phyloP scores from a whole-genome alignment of 139 green algal genomes.

The Chlamydomonas urium region DNA sequence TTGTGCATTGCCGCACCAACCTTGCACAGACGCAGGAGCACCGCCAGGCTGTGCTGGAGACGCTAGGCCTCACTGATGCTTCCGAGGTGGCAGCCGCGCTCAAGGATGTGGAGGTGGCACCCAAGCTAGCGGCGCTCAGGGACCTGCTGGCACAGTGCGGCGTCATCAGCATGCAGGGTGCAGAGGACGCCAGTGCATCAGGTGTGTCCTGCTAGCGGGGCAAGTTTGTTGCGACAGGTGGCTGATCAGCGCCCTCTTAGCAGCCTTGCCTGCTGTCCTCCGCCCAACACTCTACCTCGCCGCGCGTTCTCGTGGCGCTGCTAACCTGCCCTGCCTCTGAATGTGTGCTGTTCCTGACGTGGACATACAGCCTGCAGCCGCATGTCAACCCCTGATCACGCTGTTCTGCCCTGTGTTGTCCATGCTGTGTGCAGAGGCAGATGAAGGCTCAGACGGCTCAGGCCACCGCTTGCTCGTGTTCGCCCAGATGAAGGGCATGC shows the following conservation, averaged over 20 bases:
- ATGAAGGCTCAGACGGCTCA: neutral
- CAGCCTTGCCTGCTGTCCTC: too few species aligned
- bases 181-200: slow-evolving; percentile 15
- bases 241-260: too few species aligned
- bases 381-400: too few species aligned
- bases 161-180: slow-evolving; percentile 49
- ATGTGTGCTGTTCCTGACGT: too few species aligned
- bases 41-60: slow-evolving; percentile 8
- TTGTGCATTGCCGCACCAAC: too few species aligned
- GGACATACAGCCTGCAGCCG: too few species aligned
- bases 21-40: slow-evolving; percentile 7
- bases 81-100: slow-evolving; percentile 20
- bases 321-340: too few species aligned
- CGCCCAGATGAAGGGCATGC: slow-evolving; percentile 83
- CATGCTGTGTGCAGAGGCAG: neutral
- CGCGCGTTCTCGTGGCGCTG: too few species aligned
- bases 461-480: slow-evolving; percentile 93
- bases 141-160: slow-evolving; percentile 86
- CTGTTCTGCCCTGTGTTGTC: too few species aligned
- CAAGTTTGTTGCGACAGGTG: too few species aligned
- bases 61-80: neutral
- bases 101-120: slow-evolving; percentile 62
- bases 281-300: too few species aligned
- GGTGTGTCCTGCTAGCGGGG: too few species aligned
- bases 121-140: slow-evolving; percentile 87